A percentile compares a stretch with the other conserved stretches of the same genome.
Conservation (phyloP, 192 early-diverging fungal species). For the Jimgerdemannia lactiflua region DNA sequence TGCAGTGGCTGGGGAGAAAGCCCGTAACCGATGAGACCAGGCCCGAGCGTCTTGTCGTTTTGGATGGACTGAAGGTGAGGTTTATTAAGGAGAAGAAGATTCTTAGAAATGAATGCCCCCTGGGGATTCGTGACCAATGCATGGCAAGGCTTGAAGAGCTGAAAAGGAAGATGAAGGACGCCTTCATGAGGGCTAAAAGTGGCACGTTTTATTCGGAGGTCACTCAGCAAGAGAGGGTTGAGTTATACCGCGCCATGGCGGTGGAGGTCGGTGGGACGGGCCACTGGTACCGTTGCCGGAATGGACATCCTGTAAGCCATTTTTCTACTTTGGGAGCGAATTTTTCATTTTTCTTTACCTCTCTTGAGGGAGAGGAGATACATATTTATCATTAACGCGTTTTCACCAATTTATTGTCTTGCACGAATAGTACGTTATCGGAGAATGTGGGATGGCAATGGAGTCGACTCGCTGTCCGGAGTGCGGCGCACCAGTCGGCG, state of each 20-base stretch:
- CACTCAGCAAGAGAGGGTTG: slow-evolving; percentile 23
- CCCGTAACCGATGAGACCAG: not conserved
- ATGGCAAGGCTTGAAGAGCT: slow-evolving; percentile 1
- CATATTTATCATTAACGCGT: too few relatives aligned
- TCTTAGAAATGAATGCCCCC: slow-evolving; percentile 4
- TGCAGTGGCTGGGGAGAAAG: slow-evolving; percentile 1
- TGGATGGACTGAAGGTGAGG: not conserved
- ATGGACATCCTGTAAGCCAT: not conserved
- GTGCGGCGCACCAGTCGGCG: slow-evolving; percentile 36
- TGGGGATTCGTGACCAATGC: slow-evolving; percentile 14
- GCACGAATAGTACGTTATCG: slow-evolving; percentile 24
- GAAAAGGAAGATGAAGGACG: slow-evolving; percentile 15
- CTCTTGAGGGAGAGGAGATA: not conserved
- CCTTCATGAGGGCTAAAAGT: not conserved
- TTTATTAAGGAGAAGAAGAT: slow-evolving; percentile 5
- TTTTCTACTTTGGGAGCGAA: not conserved
- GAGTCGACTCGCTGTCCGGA: slow-evolving; percentile 28
- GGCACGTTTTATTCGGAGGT: not conserved
- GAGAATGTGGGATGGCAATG: slow-evolving; percentile 41
- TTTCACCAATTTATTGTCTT: not conserved
- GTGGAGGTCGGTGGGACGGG: slow-evolving; percentile 15
- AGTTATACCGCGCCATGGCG: slow-evolving; percentile 27
- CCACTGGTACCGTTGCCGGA: slow-evolving; percentile 24
- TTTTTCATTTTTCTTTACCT: not conserved
- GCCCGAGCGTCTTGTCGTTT: not conserved